phyloP scores from a whole-genome alignment of 2,329 filamentous ascomycete genomes.

The Fusarium denticulatum region DNA sequence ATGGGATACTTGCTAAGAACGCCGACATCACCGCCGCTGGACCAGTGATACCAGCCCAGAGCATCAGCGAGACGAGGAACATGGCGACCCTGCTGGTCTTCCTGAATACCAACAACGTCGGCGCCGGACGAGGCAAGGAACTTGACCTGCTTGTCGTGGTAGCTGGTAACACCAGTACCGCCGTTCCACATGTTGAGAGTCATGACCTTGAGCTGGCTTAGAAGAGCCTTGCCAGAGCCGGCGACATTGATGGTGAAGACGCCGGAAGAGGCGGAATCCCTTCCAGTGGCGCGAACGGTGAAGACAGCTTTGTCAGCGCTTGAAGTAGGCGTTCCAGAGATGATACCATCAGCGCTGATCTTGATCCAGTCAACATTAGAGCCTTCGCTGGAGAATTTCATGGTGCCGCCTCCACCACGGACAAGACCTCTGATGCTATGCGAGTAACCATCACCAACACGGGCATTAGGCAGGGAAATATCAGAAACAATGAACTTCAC shows the following conservation, averaged over 20 bases:
- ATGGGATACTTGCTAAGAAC: constrained; percentile 55
- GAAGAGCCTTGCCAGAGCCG: constrained; percentile 40
- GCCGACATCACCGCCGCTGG: constrained; percentile 45
- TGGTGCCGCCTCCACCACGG: constrained; percentile 35
- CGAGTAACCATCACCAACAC: constrained; percentile 47
- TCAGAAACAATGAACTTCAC: constrained; percentile 45
- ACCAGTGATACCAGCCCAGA: constrained; percentile 53
- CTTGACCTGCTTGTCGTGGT: constrained; percentile 52
- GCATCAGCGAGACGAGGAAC: constrained; percentile 49
- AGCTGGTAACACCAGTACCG: constrained; percentile 49
- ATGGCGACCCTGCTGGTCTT: constrained; percentile 45
- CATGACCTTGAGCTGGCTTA: constrained; percentile 50
- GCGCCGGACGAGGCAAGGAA: constrained; percentile 47
- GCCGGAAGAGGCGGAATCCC: constrained; percentile 40
- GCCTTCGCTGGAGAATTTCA: constrained; percentile 44
- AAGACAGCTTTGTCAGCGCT: constrained; percentile 34
- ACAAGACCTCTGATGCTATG: constrained; percentile 49
- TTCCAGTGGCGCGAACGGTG: constrained; percentile 44
- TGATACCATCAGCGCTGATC: constrained; percentile 45
- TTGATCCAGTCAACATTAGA: constrained; percentile 46
- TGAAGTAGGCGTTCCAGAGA: constrained; percentile 49
- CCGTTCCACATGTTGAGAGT: constrained; percentile 55
- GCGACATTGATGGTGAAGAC: constrained; percentile 48
- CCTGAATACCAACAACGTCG: constrained; percentile 53
- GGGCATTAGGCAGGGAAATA: constrained; percentile 50